A percentile compares a stretch with the other conserved stretches of the same genome.
Conservation (phyloP, 192 early-diverging fungal genomes). For the Entomortierella parvispora region DNA sequence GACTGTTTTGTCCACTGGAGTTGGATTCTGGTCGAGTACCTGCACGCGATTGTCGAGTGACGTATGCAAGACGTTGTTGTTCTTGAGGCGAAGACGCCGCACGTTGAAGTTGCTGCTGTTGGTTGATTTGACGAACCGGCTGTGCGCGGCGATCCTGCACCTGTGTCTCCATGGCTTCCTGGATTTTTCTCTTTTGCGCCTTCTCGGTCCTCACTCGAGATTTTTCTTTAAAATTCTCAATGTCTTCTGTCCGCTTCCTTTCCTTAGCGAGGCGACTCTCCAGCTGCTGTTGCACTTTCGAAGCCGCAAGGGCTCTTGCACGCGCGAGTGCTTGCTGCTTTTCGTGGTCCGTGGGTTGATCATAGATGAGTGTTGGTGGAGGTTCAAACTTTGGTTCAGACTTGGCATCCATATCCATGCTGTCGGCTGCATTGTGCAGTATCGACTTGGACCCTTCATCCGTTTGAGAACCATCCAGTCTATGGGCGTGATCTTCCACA, state of each 20-base stretch:
- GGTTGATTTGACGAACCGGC: slow-evolving; percentile 39
- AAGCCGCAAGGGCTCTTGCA: slow-evolving; percentile 13
- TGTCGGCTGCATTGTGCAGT: background rate
- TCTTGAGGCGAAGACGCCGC: slow-evolving; percentile 21
- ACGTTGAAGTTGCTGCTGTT: slow-evolving; percentile 38
- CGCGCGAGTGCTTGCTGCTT: slow-evolving; percentile 12
- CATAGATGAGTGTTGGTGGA: slow-evolving; percentile 12
- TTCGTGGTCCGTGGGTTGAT: slow-evolving; percentile 14
- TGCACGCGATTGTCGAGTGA: slow-evolving; percentile 30
- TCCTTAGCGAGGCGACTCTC: slow-evolving; percentile 22
- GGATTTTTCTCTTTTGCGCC: slow-evolving; percentile 19
- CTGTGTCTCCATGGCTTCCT: slow-evolving; percentile 22
- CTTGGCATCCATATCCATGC: background rate
- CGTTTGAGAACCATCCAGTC: too few relatives aligned
- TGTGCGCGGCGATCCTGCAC: slow-evolving; percentile 43
- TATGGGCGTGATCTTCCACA: too few relatives aligned
- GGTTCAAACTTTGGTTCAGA: background rate
- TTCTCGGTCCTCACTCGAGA: slow-evolving; percentile 20
- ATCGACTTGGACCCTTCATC: too few relatives aligned
- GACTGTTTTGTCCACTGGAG: slow-evolving; percentile 17
- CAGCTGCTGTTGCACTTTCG: slow-evolving; percentile 6
- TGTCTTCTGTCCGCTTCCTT: slow-evolving; percentile 14
- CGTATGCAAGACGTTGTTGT: slow-evolving; percentile 16
- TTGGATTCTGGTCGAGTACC: slow-evolving; percentile 8
- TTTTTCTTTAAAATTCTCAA: slow-evolving; percentile 34